Conservation (phyloP, 148 eudicot species). For the Chenopodium suecicum region DNA sequence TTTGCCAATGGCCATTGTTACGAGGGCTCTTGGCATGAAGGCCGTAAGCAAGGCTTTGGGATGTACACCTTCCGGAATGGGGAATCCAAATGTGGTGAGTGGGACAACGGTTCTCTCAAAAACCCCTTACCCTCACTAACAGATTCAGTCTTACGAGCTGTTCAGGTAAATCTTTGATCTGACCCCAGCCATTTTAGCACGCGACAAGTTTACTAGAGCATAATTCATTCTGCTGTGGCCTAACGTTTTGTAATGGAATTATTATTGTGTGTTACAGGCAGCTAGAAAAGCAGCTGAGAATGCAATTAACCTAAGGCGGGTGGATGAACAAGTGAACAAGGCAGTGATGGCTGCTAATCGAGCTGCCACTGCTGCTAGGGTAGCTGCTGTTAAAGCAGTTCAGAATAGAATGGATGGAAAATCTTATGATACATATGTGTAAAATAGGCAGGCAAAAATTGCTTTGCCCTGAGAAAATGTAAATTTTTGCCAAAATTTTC, state of each 20-base stretch:
- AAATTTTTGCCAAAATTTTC: constrained; percentile 22
- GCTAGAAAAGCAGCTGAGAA: constrained; percentile 80
- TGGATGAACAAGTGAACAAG: constrained; percentile 79
- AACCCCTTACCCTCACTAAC: constrained; percentile 44
- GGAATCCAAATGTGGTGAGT: constrained; percentile 70
- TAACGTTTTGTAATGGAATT: neutral
- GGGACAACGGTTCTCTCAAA: constrained; percentile 76
- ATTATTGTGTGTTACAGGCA: constrained; percentile 40
- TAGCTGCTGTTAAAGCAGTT: constrained; percentile 94
- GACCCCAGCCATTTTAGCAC: too few species aligned
- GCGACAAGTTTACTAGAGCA: neutral
- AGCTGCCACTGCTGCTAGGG: constrained; percentile 93
- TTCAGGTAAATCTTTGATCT: constrained; percentile 53
- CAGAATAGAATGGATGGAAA: constrained; percentile 70
- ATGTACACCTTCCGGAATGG: constrained; percentile 82
- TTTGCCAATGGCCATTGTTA: constrained; percentile 86
- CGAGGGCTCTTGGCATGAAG: constrained; percentile 98
- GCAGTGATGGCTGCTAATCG: constrained; percentile 79
- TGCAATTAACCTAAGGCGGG: constrained; percentile 54
- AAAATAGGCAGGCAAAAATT: constrained; percentile 17
- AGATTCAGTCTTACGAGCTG: constrained; percentile 68
- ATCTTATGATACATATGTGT: constrained; percentile 45
- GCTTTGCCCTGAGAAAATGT: constrained; percentile 26
- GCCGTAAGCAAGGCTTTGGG: constrained; percentile 86
- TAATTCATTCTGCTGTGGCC: neutral